Evolutionary conservation across 441 rosid species (phyloP), one percentile per base, ranked within the genome.

Genomic region (Adansonia gregorii): DNA sequence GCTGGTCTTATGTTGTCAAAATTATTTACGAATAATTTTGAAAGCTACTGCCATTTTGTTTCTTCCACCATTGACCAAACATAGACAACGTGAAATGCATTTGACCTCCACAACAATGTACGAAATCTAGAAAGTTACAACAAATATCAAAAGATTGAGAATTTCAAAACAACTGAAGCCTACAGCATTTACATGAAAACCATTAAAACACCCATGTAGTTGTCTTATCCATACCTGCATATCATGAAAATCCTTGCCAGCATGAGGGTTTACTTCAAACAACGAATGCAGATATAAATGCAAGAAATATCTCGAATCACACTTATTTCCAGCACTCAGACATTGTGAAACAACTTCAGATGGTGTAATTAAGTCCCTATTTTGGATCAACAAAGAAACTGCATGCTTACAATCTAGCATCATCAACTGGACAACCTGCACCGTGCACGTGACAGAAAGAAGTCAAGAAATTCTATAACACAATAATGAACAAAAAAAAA

Each of bases 181-280:
- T 10, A 43, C 22, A 72, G 6, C 39, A 72, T n/a, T 9, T 11
- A 27, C 41, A 73, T 17, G 43, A 35, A 68, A 8, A 58, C 65
- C 54, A 56, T 39, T 58, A 68, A 43, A 76, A 64, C 14, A 17
- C 65, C 1, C 19, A 65, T 35, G 11, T 54, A 68, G 67, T 66
- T 60, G 73, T 73, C 76, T 65, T 51, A 31, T 71, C 22, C 77
- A 73, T 86, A 93, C 99, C 98, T 93, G 99, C 95, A 97, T 89
- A 85, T 94, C 98, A 84, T 94, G 99, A 86, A 86, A 94, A 79
- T 94, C 98, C 84, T 80, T 94, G 81, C 98, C 99, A 55, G 85
- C 87, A 84, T 93, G 89, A 46, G 91, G 94, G 81, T 88, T 89
- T 73, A 84, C 95, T 91, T 89, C 94, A 87, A 88, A 97, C 73